Evolutionary conservation across 2,329 filamentous ascomycete genomes (phyloP), one percentile per base, ranked within the genome.

Genomic region (Neoarthrinium moseri): DNA sequence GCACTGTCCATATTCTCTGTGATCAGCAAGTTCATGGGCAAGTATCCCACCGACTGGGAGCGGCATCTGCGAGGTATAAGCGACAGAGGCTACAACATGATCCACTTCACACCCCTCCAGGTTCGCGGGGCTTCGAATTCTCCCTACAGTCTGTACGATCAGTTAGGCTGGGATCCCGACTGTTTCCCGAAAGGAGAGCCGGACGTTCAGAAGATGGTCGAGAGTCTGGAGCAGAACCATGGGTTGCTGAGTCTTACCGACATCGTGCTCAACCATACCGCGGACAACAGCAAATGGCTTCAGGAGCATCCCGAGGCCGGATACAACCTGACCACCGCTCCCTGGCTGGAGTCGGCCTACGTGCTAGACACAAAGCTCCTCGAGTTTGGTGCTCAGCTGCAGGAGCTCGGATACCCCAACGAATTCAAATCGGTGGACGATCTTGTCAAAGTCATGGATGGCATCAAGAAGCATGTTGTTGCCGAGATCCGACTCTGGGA

Each of bases 21-120:
- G 46, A 89, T 99, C 52, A 96, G 92, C 63, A 99, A 99, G 70
- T 96, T 96, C 71, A 95, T 99, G 89, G 94, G 94, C 51, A 84
- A 86, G 61, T 96, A 94, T 62, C 90, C 92, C 0, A 76, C 76
- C 13, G 89, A 96, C 59, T 99, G 92, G 91, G 83, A 96, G 63
- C 86, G 83, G 42, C 92, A 97, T 64, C 72, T 99, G 47, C 78
- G 80, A 46, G 91, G 94, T 22, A 96, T 99, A 64, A 88, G 89
- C 63, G 83, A 88, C 59, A 81, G 94, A 50, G 91, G 91, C 36
- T 99, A 99, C 77, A 99, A 99, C 71, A 96, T 97, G 91, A 84
- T 99, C 49, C 94, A 99, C 67, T 99, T 99, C 66, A 96, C 94
- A 2, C 94, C 94, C 8, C 74, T 99, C 54, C 94, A 95, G 76